phyloP scores from a whole-genome alignment of 306 rosid species.

The Herpetospermum pedunculosum region DNA sequence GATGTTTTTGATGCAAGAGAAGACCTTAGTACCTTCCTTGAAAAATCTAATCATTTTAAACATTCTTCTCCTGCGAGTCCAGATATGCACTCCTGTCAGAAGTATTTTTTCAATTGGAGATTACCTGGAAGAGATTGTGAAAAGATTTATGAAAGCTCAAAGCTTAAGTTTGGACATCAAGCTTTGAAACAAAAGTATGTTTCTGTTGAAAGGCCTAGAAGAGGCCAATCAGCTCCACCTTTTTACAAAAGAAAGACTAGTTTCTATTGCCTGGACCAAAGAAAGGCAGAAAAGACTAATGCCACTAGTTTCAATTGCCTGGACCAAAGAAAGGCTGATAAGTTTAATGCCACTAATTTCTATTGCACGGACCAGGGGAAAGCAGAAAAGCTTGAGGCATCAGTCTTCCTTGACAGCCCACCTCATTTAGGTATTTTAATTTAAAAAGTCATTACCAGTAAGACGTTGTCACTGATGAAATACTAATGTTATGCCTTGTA shows the following conservation, averaged over 20 bases:
- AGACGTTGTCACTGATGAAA: neutral
- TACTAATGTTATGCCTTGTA: slow-evolving; percentile 13
- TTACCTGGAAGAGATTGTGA: slow-evolving; percentile 19
- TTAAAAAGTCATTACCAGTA: slow-evolving; percentile 9
- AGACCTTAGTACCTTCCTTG: slow-evolving; percentile 17
- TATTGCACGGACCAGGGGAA: slow-evolving; percentile 21
- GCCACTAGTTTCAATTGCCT: slow-evolving; percentile 32
- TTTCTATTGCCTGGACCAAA: slow-evolving; percentile 29
- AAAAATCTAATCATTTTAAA: slow-evolving; percentile 13
- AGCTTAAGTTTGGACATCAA: slow-evolving; percentile 17
- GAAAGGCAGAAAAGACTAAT: slow-evolving; percentile 21
- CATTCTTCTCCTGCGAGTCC: slow-evolving; percentile 18
- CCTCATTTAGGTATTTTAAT: slow-evolving; percentile 32
- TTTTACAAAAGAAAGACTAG: slow-evolving; percentile 45
- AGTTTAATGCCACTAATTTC: slow-evolving; percentile 24
- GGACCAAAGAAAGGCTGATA: slow-evolving; percentile 28
- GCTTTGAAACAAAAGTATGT: slow-evolving; percentile 16
- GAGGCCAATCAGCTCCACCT: slow-evolving; percentile 88
- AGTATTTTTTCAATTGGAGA: slow-evolving; percentile 20
- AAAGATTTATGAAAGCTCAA: slow-evolving; percentile 16
- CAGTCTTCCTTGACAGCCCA: slow-evolving; percentile 19
- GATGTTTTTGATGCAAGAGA: slow-evolving; percentile 21
- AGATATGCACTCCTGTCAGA: slow-evolving; percentile 25
- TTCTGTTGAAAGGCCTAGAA: slow-evolving; percentile 29
- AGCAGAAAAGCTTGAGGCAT: slow-evolving; percentile 20